These are phyloP conservation scores for Daedaleopsis nitida DNA, from an alignment of 768 basidiomycete species.

Conservation along the genomic window DNA sequence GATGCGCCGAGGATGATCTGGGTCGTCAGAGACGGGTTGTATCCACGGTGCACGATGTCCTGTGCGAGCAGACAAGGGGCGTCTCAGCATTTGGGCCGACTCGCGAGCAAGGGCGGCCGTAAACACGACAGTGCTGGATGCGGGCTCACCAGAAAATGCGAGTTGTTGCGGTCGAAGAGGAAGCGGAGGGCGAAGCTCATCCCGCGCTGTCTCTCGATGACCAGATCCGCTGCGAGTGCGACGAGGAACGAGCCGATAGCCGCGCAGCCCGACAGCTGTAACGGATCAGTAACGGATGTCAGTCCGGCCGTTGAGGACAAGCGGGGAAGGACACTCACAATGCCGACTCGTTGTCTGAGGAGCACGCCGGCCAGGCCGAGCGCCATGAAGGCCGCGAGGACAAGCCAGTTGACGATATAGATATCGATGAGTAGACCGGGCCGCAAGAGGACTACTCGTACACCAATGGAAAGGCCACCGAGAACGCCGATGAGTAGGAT, in stretches of 20 bases:
- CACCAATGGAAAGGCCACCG: conserved; percentile 59
- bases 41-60: conserved; percentile 51
- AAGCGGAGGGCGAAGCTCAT: conserved; percentile 65
- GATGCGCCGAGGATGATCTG: conserved; percentile 56
- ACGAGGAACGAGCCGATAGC: conserved; percentile 63
- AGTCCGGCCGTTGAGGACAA: conserved; percentile 37
- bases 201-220: conserved; percentile 58
- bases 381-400: conserved; percentile 48
- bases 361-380: conserved; percentile 44
- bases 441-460: conserved; percentile 55
- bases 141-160: conserved; percentile 52
- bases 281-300: neutral
- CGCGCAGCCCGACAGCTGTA: conserved; percentile 41
- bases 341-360: conserved; percentile 47
- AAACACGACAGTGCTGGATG: neutral
- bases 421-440: conserved; percentile 46
- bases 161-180: conserved; percentile 62
- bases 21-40: conserved; percentile 52
- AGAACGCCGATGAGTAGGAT: conserved; percentile 48
- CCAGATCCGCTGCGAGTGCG: conserved; percentile 57
- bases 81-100: neutral
- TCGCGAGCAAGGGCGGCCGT: neutral
- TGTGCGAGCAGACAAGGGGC: conserved; percentile 21
- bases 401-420: conserved; percentile 52
- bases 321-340: conserved; percentile 43